Evolutionary conservation across 1,284 basidiomycete species (phyloP), one percentile per base, ranked within the genome.

Genomic region (Ganoderma lingzhi): DNA sequence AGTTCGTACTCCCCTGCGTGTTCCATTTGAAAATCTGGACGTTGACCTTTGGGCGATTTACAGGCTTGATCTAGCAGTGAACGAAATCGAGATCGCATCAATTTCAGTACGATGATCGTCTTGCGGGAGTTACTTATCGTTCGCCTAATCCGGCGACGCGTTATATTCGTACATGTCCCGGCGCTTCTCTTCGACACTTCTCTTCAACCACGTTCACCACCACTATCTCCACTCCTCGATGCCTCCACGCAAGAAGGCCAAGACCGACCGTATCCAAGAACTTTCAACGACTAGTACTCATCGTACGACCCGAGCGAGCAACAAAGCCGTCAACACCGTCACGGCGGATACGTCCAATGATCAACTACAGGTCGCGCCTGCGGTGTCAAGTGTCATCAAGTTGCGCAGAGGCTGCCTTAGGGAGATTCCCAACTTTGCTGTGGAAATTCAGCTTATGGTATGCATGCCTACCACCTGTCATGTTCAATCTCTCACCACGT

Each of bases 361-460:
- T 14, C 48, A 53, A 53, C 48, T 23, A 53, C n/a, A 3, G 8
- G 48, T 53, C 23, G 48, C 48, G 48, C 17, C 48, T 2, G 23
- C 8, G 48, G 48, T 23, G 23, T 19, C 44, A 45, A 19, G 6
- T 19, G 44, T 19, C 17, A 23, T 53, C 28, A 53, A 30, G 48
- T 12, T 53, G 6, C 48, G 48, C 9, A 23, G 48, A 53, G 48
- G 48, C 8, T 53, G 48, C 48, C 48, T 53, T 23, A 53, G 28
- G 28, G 28, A 53, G 23, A 53, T 53, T 12, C 48, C 48, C 28
- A 28, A 61, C 42, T 42, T 61, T 30, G 35, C 59, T 6, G 59
- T 42, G 3, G 59, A 61, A 6, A 17, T 61, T 10, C 41, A 61
- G n/a, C 59, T 61, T 15, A 37, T 39, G 41, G 59, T 61, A n/a